Base-by-base conservation (phyloP, 306 rosid species). In the Luffa aegyptiaca region DNA sequence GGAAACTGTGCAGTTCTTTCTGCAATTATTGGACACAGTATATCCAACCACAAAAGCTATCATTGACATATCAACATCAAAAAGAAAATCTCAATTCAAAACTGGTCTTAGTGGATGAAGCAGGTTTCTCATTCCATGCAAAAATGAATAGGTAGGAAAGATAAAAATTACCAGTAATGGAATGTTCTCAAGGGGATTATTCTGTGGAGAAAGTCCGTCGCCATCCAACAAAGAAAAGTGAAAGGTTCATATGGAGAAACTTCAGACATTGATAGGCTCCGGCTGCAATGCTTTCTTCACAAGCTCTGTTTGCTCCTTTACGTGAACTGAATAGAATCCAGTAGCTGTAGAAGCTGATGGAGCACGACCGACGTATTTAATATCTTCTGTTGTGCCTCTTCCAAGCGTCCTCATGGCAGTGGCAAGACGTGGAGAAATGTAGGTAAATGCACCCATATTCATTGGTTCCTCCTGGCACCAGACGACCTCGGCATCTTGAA, bases 391-490 rank as follows among this genome's bases (percentile, higher is more conserved):
- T 18, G 92, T 76, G 82, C 97, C 99, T 85, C 93, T 84, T 18
- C 85, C 88, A 58, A 91, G 83, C 0, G 93, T 85, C 82, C 86
- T 91, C 97, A 96, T 79, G 78, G 99, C 90, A 8, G 96, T 83
- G 85, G 81, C 75, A 49, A 93, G 97, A 57, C 97, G 88, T 37
- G 97, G 96, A 53, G 88, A 76, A 53, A 93, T 72, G 71, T 96
- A 93, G 69, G 63, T 83, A 85, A 88, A 93, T 45, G 89, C 99
- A 64, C 99, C 99, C 99, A 96, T 96, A 89, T 93, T 96, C 98
- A 96, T 88, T 31, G 98, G 91, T 84, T 96, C 99, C 82, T 96
- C 99, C 85, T 96, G 99, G 83, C 96, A 91, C 99, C 99, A 96
- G 37, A 91, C 98, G 61, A 91, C 26, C 88, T 96, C 99, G 2